Evolutionary conservation across 495 filamentous ascomycete species (phyloP), one percentile per base, ranked within the genome.

Genomic region (Apiosordaria backusii): DNA sequence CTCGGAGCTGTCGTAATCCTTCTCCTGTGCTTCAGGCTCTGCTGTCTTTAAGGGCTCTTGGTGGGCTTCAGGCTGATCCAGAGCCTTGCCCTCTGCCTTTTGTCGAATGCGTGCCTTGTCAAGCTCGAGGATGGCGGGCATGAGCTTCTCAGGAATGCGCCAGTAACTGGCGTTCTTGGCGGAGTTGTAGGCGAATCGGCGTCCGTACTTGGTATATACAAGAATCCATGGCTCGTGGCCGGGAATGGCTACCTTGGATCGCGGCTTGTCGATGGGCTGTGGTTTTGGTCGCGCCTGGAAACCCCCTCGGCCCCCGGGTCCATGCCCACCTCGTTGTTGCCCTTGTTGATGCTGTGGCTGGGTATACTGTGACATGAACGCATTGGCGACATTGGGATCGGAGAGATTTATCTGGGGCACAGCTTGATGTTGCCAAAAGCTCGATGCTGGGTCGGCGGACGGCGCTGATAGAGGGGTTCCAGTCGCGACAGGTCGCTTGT

Each of bases 171-270:
- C 87, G 26, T 92, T 89, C 57, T 90, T 93, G 58, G 86, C 84
- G 0, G 85, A 79, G 70, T 98, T 97, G 77, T 96, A 89, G 2
- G 92, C 92, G 75, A 99, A 99, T 60, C 92, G 82, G 61, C 96
- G 84, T 21, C 91, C 90, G 69, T 92, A 83, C 71, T 91, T 97
- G 4, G 95, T 99, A 71, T 90, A 91, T 26, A 99, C 92, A 3
- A 99, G 81, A 7, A 97, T 75, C 95, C 95, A 99, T n/a, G 92
- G 91, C 57, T 88, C 87, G 73, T 87, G 91, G 26, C 88, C 88
- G 3, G 92, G 92, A 61, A 99, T 92, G 22, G 81, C 67, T 67
- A 90, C 83, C 75, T 91, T 94, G 25, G 86, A 87, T 77, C 88
- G 93, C 19, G 95, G 94, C 65, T 91, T 85, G 77, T 99, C 95